Base-by-base conservation (phyloP, 2,329 filamentous ascomycete genomes). In the Blastomyces silverae region DNA sequence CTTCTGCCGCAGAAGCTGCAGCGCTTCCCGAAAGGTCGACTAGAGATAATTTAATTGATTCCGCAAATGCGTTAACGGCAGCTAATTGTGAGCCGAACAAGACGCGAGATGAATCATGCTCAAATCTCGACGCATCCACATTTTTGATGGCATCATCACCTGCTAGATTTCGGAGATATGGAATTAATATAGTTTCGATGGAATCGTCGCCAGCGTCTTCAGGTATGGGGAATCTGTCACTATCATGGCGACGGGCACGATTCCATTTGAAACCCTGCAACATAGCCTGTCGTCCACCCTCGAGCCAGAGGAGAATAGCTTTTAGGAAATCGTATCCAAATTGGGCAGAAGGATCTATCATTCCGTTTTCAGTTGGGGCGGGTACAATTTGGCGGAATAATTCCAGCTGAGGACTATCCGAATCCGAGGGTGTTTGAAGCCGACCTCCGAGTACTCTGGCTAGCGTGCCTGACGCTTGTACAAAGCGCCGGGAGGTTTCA, bases 271-370 rank as follows among this genome's bases (percentile, higher is more conserved):
- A 88, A 0, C 83, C 84, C 65, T 82, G 78, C 1, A 87, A 72
- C 11, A 88, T 72, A 37, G 79, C 79, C 10, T 80, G 77, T 17
- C 83, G 76, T 11, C 86, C 86, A 44, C 84, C 85, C 64, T 85
- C 83, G 1, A 88, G 74, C 84, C 85, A 88, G 0, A 87, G 76
- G 2, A 86, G 70, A 55, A 88, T 85, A 0, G 85, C 84, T 71
- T 85, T 86, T 34, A 88, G 69, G 68, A 88, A 88, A 68, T 88
- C 85, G 69, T 87, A 87, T n/a, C 80, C 80, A 70, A 88, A 88
- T 17, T 82, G 81, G 56, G 84, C 79, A 25, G 79, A 75, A 8
- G 69, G 68, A 15, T 77, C 70, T 25, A 79, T 70, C 44, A 71
- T 62, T 64, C 72, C 70, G 68, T 80, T 72, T 71, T 83, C 77